Percentiles rank a stretch among this genome's conserved stretches.
Conservation (phyloP, 2,329 filamentous ascomycete genomes). For the Berkeleyomyces rouxiae region DNA sequence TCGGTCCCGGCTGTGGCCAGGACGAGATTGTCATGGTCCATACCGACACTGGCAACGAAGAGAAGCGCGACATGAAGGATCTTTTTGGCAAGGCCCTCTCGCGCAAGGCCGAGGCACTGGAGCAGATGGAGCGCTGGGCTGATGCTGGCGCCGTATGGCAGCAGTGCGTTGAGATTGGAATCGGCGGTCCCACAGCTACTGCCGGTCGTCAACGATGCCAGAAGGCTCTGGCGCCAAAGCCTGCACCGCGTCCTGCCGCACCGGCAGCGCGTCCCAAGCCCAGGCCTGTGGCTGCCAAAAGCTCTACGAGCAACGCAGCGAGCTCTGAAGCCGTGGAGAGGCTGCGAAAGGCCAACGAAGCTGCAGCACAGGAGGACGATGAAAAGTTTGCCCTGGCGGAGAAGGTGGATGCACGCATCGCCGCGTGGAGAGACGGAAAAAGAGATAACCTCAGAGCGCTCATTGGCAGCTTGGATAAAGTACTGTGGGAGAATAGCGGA, state of each 20-base stretch:
- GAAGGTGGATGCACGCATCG: conserved; percentile 62
- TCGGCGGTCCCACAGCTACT: conserved; percentile 71
- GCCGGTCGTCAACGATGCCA: conserved; percentile 82
- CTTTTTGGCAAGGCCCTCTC: conserved; percentile 87
- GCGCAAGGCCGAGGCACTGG: conserved; percentile 86
- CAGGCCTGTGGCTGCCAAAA: conserved; percentile 4
- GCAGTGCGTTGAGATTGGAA: conserved; percentile 62
- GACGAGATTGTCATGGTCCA: conserved; percentile 59
- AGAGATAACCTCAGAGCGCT: conserved; percentile 81
- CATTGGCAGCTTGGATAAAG: conserved; percentile 68
- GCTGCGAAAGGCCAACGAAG: conserved; percentile 67
- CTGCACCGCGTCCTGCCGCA: conserved; percentile 27
- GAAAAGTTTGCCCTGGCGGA: conserved; percentile 86
- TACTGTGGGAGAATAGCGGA: conserved; percentile 79
- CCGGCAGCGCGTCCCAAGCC: conserved; percentile 15
- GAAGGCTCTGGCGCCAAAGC: conserved; percentile 59
- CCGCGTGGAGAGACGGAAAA: conserved; percentile 78
- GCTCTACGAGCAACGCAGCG: conserved; percentile 18
- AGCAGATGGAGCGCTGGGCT: conserved; percentile 86
- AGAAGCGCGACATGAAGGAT: conserved; percentile 73
- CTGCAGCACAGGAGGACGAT: conserved; percentile 72
- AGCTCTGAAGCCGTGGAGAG: conserved; percentile 63
- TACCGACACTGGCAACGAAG: conserved; percentile 37
- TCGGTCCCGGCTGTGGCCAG: conserved; percentile 63
- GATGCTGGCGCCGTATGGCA: conserved; percentile 74